Percentiles rank a stretch among this genome's conserved stretches.
phyloP scores from a whole-genome alignment of 148 eudicot genomes.

The Beta vulgaris region DNA sequence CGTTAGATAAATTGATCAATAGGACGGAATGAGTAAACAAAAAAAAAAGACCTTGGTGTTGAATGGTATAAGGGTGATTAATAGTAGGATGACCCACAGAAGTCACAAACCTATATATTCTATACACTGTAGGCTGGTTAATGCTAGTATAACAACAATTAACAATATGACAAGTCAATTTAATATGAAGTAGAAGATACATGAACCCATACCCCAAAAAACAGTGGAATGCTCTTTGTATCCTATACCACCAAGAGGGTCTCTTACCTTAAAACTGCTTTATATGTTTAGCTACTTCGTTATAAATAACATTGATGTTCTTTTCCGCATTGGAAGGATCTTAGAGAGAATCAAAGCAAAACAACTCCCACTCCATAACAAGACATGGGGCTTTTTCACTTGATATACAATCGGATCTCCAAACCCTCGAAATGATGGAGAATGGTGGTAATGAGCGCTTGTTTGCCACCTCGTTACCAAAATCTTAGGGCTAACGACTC shows the following conservation, averaged over 20 bases:
- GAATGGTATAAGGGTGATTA: too few relatives aligned
- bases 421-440: neutral
- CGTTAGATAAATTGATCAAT: too few relatives aligned
- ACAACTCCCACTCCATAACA: neutral
- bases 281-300: neutral
- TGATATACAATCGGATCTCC: neutral
- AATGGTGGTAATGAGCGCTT: neutral
- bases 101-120: too few relatives aligned
- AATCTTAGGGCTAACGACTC: too few relatives aligned
- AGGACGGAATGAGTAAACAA: too few relatives aligned
- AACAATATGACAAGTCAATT: neutral
- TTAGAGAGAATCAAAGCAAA: neutral
- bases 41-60: too few relatives aligned
- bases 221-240: neutral
- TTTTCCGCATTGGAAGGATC: neutral
- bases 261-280: neutral
- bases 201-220: neutral
- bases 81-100: too few relatives aligned
- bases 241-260: neutral
- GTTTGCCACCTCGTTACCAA: slow-evolving; percentile 5
- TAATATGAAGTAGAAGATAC: neutral
- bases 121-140: neutral
- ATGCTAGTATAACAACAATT: neutral
- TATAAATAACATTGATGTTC: neutral
- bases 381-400: neutral